Conservation (phyloP, 257 asterid species). For the Solanum chiquidenum region DNA sequence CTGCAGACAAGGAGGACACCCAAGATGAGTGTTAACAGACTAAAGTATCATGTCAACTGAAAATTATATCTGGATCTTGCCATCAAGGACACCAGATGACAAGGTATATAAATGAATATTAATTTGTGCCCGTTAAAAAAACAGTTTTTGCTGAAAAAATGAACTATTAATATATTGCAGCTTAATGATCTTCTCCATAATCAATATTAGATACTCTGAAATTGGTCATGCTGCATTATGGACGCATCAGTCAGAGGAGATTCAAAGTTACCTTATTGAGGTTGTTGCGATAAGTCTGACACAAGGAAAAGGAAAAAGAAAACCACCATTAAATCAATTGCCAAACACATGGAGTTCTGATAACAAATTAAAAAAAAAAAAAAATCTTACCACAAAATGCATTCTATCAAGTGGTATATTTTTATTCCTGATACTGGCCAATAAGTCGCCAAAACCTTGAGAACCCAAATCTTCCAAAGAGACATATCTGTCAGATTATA, state of each 20-base stretch:
- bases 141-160: background rate
- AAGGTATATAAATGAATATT: background rate
- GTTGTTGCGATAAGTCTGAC: conserved; percentile 97
- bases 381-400: conserved; percentile 91
- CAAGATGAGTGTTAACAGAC: background rate
- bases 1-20: conserved; percentile 23
- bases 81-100: background rate
- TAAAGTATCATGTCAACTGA: background rate
- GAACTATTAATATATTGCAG: background rate
- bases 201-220: background rate
- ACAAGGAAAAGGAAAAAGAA: conserved; percentile 11
- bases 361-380: background rate
- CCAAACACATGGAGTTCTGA: background rate
- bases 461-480: conserved; percentile 75
- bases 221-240: background rate
- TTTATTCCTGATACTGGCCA: conserved; percentile 71
- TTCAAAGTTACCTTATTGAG: conserved; percentile 66
- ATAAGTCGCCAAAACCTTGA: conserved; percentile 91
- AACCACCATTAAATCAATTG: background rate
- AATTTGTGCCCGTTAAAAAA: background rate
- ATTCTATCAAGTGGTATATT: conserved; percentile 82
- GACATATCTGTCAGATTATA: conserved; percentile 7
- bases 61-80: background rate
- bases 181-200: background rate
- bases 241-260: background rate